These are phyloP conservation scores for Quercus variabilis DNA, from an alignment of 306 rosid genomes.

Conservation along the genomic window DNA sequence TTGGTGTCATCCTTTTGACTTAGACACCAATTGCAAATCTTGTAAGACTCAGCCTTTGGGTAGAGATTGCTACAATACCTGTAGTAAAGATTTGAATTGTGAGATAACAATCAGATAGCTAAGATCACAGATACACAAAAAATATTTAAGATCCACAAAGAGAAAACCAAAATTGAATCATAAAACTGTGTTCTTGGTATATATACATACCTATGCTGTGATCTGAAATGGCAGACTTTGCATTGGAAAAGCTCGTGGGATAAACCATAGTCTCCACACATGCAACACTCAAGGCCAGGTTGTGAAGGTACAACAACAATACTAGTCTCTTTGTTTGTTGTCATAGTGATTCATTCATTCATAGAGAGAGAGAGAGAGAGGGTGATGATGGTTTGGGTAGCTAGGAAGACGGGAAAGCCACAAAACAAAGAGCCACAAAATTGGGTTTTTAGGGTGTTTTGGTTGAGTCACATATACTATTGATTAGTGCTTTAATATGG, in stretches of 20 bases:
- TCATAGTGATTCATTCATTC: conserved; percentile 18
- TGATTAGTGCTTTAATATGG: neutral
- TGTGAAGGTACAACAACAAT: neutral
- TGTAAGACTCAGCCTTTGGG: conserved; percentile 51
- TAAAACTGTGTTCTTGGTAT: neutral
- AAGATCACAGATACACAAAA: neutral
- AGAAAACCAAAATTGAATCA: neutral
- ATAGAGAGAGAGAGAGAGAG: conserved; percentile 1
- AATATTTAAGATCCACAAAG: neutral
- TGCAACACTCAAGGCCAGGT: conserved; percentile 72
- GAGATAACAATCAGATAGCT: neutral
- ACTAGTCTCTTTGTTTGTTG: conserved; percentile 33
- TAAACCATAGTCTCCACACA: conserved; percentile 96
- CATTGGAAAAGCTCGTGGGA: conserved; percentile 81
- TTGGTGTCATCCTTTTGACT: conserved; percentile 48
- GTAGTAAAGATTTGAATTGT: neutral
- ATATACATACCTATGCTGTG: conserved; percentile 73
- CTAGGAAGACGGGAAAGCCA: conserved; percentile 24
- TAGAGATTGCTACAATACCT: conserved; percentile 89
- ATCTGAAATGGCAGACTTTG: conserved; percentile 86
- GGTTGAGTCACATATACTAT: neutral
- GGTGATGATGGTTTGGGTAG: neutral
- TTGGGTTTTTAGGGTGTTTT: neutral
- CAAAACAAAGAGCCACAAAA: conserved; percentile 38
- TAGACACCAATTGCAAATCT: conserved; percentile 91